Percentiles rank a stretch among this genome's conserved stretches.
Conservation (phyloP, 768 basidiomycete species). For the Suillus clintonianus region DNA sequence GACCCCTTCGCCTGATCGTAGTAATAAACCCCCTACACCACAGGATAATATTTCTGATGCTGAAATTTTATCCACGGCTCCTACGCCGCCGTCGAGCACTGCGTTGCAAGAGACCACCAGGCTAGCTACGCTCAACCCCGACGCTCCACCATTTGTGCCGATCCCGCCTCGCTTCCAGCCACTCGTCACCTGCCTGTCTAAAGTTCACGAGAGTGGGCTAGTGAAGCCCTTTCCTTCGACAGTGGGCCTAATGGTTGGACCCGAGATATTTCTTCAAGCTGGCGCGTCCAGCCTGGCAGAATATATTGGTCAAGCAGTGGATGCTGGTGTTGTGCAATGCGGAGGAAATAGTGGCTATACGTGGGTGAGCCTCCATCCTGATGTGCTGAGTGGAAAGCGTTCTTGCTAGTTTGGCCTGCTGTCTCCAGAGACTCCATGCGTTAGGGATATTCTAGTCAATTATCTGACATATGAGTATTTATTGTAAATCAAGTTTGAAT, state of each 20-base stretch:
- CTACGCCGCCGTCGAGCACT: not conserved
- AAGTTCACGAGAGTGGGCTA: constrained; percentile 32
- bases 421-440: not conserved
- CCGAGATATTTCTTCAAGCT: constrained; percentile 38
- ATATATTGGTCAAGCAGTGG: constrained; percentile 41
- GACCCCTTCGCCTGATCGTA: not conserved
- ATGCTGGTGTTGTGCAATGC: constrained; percentile 39
- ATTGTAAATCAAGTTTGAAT: constrained; percentile 14
- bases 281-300: constrained; percentile 43
- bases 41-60: not conserved
- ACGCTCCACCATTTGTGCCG: not conserved
- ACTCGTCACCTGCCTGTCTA: constrained; percentile 36
- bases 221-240: constrained; percentile 35
- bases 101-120: not conserved
- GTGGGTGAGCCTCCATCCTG: constrained; percentile 28
- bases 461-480: constrained; percentile 1
- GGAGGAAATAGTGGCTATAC: constrained; percentile 39
- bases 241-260: constrained; percentile 36
- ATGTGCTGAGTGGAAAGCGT: not conserved
- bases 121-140: not conserved
- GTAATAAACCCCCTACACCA: not conserved
- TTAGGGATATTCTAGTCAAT: not conserved
- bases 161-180: constrained; percentile 18
- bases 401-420: not conserved
- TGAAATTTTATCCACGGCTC: not conserved